Evolutionary conservation across 1,284 basidiomycete genomes (phyloP).

Genomic region (Pseudomicrostroma phylloplanum): DNA sequence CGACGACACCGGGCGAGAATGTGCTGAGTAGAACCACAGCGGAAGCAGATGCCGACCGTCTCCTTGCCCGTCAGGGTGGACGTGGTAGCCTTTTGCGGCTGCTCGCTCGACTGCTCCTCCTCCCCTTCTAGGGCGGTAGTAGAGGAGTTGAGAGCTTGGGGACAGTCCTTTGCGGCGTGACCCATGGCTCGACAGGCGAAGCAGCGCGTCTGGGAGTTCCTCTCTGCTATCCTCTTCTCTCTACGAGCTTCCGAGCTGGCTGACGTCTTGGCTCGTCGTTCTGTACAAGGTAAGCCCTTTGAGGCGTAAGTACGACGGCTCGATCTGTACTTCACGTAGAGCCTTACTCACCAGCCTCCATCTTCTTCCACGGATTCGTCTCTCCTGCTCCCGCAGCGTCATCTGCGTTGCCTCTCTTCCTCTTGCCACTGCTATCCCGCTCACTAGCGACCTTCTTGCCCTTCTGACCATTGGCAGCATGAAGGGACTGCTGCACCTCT

Average conservation of each 20-base stretch:
- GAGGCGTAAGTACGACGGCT: too few relatives aligned
- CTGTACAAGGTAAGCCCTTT: too few relatives aligned
- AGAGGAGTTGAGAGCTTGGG: constrained; percentile 26
- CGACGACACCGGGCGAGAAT: constrained; percentile 70
- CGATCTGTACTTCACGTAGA: too few relatives aligned
- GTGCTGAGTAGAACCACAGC: constrained; percentile 76
- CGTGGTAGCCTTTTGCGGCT: constrained; percentile 18
- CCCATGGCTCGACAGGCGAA: constrained; percentile 81
- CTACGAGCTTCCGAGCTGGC: constrained; percentile 62
- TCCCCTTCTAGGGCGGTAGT: constrained; percentile 14
- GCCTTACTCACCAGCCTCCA: constrained; percentile 10
- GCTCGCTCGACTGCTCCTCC: constrained; percentile 39
- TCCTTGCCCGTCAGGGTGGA: constrained; percentile 41
- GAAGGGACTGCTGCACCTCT: constrained; percentile 35
- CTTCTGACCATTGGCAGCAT: constrained; percentile 23
- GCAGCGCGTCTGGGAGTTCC: constrained; percentile 63
- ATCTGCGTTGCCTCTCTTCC: constrained; percentile 11
- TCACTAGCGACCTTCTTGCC: constrained; percentile 6
- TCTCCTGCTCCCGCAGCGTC: neutral
- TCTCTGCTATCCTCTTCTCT: constrained; percentile 62
- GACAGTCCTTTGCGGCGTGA: constrained; percentile 77
- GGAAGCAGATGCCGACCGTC: constrained; percentile 51
- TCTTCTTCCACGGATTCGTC: constrained; percentile 14
- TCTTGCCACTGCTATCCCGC: constrained; percentile 9
- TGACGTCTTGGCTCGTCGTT: constrained; percentile 33